These are phyloP conservation scores for Prunus mongolica DNA, from an alignment of 306 rosid genomes.

Conservation along the genomic window DNA sequence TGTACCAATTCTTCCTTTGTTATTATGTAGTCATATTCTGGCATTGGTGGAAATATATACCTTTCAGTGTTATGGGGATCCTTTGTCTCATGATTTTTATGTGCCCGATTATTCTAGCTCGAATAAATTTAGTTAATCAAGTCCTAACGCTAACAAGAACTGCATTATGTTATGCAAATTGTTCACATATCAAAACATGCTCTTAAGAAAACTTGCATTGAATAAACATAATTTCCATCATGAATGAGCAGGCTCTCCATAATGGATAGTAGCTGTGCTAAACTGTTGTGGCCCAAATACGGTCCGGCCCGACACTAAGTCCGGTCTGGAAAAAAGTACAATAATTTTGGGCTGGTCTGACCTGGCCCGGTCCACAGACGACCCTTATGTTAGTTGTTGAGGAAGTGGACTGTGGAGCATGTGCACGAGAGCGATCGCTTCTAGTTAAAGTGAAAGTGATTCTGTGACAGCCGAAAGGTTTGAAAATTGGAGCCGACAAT, in stretches of 20 bases:
- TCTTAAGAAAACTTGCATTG: too few species aligned
- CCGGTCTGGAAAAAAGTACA: neutral
- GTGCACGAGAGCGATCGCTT: neutral
- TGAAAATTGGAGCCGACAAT: constrained; percentile 1
- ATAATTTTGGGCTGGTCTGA: neutral
- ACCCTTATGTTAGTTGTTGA: neutral
- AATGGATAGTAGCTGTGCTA: too few species aligned
- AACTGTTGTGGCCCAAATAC: neutral
- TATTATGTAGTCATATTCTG: neutral
- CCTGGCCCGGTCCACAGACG: neutral
- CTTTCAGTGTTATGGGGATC: neutral
- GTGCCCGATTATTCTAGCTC: neutral
- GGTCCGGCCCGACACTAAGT: neutral
- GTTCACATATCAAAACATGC: too few species aligned
- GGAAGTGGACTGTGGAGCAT: neutral
- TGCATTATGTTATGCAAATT: neutral
- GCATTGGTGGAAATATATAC: neutral
- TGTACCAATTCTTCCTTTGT: neutral
- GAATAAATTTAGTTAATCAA: neutral
- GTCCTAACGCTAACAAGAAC: neutral
- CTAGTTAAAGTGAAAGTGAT: neutral
- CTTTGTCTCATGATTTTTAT: neutral
- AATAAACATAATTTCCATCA: too few species aligned
- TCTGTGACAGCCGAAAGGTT: constrained; percentile 6
- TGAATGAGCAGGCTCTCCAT: too few species aligned